Evolutionary conservation across 306 rosid genomes (phyloP), one percentile per base, ranked within the genome.

Genomic region (Cicer bijugum): DNA sequence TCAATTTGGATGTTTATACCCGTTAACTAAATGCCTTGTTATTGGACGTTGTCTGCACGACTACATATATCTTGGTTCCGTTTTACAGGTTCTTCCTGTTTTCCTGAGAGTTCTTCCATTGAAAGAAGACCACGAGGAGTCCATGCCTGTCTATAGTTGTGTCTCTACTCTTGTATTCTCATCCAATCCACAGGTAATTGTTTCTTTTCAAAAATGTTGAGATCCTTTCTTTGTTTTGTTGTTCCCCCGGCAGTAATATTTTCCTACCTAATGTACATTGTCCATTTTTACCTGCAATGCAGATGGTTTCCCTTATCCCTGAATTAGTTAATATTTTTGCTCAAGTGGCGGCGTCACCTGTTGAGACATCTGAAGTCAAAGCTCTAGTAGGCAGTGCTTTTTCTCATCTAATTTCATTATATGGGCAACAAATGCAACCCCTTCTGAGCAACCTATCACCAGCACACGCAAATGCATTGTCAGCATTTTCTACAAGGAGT

Each of bases 81-180:
- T 81, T 73, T 76, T 61, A 35, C 88, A 95, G 99, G 99, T 95
- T 69, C 97, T 90, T 81, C 97, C 96, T 35, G 91, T 91, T 71
- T 91, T 91, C 85, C 67, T 95, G 81, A 88, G 89, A 82, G 97
- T 78, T 74, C 97, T 95, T 76, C 99, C 99, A 38, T 80, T 95
- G 40, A 95, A 91, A 87, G 99, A 95, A 88, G 99, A 95, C 75
- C 97, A 61, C 0, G 99, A 95, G 67, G 99, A 95, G 80, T 95
- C 99, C 63, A 82, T 95, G 92, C 84, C 96, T 9, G 97, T 95
- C 40, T 95, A 90, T 75, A 87, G 88, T 74, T 95, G 99, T 4
- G 72, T 95, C 45, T 87, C 91, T 23, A 84, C 88, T 51, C 97
- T 95, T 61, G 93, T 95, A 73, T 66, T 95, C 47, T 87, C 97